These are phyloP conservation scores for Fusarium newnesense DNA, from an alignment of 2,329 filamentous ascomycete species.

Conservation along the genomic window DNA sequence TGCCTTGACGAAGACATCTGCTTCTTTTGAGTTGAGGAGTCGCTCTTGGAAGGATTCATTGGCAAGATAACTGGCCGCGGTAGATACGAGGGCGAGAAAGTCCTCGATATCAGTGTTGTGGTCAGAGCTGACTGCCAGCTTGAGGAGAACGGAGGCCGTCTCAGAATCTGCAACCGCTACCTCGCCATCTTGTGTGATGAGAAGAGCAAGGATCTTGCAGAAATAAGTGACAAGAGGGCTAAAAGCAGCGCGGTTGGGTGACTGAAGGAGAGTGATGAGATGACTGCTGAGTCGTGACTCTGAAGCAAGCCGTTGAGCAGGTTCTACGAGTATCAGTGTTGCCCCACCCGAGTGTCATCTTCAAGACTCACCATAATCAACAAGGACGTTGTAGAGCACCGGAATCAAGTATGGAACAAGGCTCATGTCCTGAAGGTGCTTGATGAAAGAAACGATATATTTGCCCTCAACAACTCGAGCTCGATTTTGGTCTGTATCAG, in stretches of 20 bases:
- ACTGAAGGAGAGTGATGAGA: conserved; percentile 61
- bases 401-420: conserved; percentile 65
- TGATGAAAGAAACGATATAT: conserved; percentile 59
- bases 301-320: conserved; percentile 66
- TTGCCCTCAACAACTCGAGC: conserved; percentile 62
- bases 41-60: conserved; percentile 61
- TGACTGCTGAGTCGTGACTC: conserved; percentile 60
- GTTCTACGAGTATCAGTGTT: conserved; percentile 53
- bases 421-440: conserved; percentile 58
- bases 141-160: conserved; percentile 62
- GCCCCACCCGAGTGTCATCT: rapidly evolving
- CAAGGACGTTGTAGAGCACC: conserved; percentile 70
- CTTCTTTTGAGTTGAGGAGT: conserved; percentile 54
- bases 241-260: conserved; percentile 55
- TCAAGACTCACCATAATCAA: conserved; percentile 66
- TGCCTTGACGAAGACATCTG: conserved; percentile 58
- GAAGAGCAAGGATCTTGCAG: conserved; percentile 66
- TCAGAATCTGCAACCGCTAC: conserved; percentile 53
- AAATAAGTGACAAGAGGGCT: conserved; percentile 61
- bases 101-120: conserved; percentile 62
- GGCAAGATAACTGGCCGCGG: conserved; percentile 66
- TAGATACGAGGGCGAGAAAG: conserved; percentile 62
- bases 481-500: conserved; percentile 71
- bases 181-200: conserved; percentile 64
- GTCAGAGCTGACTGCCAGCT: conserved; percentile 56